Base-by-base conservation (phyloP, 2,329 filamentous ascomycete species). In the Talaromyces albobiverticillius region DNA sequence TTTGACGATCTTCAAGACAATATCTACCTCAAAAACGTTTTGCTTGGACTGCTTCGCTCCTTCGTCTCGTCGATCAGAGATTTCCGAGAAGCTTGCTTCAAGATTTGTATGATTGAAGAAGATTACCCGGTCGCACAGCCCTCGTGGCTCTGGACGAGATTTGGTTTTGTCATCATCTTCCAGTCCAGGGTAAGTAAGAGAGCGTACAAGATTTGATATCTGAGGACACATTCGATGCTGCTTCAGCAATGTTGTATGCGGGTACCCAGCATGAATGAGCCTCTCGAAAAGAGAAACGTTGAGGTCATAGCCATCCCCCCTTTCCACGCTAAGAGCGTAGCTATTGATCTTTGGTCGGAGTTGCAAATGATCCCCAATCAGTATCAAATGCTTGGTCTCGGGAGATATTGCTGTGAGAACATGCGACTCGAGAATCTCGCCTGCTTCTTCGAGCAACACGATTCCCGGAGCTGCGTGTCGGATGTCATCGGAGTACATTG, bases 291-390 rank as follows among this genome's bases (percentile, higher is more conserved):
- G 64, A 0, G 86, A 89, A 1, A 78, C 65, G 57, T 90, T 86
- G 1, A 90, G 74, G 54, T 90, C 79, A 59, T 80, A 90, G 0
- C 86, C 86, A 6, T 82, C 75, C 0, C 84, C 85, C 20, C 82
- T 80, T 58, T 89, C 86, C 0, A 86, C 78, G 0, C 76, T 82
- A 0, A 90, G 66, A 0, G 65, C 68, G 59, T 84, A 88, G 50
- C 80, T 84, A 32, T 79, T 81, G 51, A 82, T 75, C 60, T 89
- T 88, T 0, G 87, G 88, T 0, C 86, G 81, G 0, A 90, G 76
- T 58, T 90, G 88, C 53, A 86, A 81, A 64, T 90, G 87, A 51
- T 90, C 88, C 0, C 88, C 88, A 10, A 90, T 90, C 2, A 89
- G 67, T 0, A 90, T 78, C 1, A 89, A 64, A 36, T 90, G 85